phyloP scores from a whole-genome alignment of 768 basidiomycete genomes.

The Rhizopogon rudus region DNA sequence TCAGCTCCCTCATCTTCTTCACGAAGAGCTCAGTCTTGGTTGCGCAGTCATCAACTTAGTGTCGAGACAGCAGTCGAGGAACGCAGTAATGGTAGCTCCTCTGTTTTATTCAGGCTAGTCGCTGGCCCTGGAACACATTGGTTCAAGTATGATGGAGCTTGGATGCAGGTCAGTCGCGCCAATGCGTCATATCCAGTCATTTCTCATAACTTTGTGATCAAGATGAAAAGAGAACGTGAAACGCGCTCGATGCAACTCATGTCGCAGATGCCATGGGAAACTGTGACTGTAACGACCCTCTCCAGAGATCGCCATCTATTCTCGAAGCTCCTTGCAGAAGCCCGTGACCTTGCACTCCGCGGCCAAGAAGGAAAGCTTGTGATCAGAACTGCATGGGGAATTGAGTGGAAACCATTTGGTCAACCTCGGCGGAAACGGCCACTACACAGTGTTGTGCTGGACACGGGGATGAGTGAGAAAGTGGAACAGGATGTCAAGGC shows the following conservation, averaged over 20 bases:
- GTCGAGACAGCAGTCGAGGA: conserved; percentile 91
- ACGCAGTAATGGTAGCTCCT: conserved; percentile 85
- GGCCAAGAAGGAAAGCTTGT: conserved; percentile 92
- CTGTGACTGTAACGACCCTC: conserved; percentile 88
- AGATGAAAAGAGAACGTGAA: conserved; percentile 95
- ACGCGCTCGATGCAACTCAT: conserved; percentile 87
- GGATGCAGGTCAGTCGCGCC: conserved; percentile 77
- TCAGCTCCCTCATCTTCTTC: conserved; percentile 23
- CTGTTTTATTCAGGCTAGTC: conserved; percentile 87
- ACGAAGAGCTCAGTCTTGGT: conserved; percentile 34
- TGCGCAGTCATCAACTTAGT: conserved; percentile 87
- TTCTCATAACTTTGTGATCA: conserved; percentile 6
- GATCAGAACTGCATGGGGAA: conserved; percentile 95
- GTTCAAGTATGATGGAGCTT: conserved; percentile 84
- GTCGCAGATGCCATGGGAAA: conserved; percentile 96
- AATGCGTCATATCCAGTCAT: neutral
- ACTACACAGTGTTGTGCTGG: conserved; percentile 84
- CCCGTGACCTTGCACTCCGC: conserved; percentile 81
- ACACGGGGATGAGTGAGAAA: conserved; percentile 73
- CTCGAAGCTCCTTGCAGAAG: conserved; percentile 75
- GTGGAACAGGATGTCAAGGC: conserved; percentile 78
- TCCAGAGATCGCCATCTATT: conserved; percentile 84
- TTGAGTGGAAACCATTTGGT: conserved; percentile 95
- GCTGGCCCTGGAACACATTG: conserved; percentile 95
- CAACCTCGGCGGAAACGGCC: conserved; percentile 85